Evolutionary conservation across 495 filamentous ascomycete species (phyloP), one percentile per base, ranked within the genome.

Genomic region (Lentithecium fluviatile): DNA sequence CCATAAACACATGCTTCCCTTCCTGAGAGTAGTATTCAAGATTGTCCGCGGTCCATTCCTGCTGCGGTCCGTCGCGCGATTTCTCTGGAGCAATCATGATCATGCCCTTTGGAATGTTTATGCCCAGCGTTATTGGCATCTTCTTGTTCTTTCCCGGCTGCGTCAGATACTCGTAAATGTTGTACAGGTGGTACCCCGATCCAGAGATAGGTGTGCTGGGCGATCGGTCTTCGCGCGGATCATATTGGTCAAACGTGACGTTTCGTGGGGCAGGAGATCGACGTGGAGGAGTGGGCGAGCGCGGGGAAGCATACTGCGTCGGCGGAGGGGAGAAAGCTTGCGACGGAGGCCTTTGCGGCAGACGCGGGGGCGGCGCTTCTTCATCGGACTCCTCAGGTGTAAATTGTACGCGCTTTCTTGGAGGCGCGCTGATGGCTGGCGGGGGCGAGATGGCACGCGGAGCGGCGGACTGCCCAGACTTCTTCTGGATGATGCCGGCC

Each of bases 1-100:
- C 94, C 60, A 99, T 77, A 69, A 99, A 99, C 15, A 99, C 88
- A 73, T 97, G 94, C 71, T 99, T 99, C 15, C 92, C 93, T 78
- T 99, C 94, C 45, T 95, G 89, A 11, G 90, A 95, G 75, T 99
- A 97, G 72, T 95, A 88, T 15, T 85, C 89, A 73, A 99, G 84
- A 71, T 90, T 93, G 32, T 97, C 90, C 0, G 91, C 91, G 0
- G 85, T 86, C 94, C 94, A 99, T 71, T 95, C 93, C 68, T 95
- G 85, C 60, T 87, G 85, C 8, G 86, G 85, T 8, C 89, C 91
- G 69, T 95, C 90, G 36, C 79, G 73, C 11, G 80, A 73, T 56
- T 86, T 89, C 71, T 97, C 94, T 0, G 95, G 91, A 0, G 92
- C 84, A 50, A 99, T 90, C 76, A 96, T 87, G 57, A 99, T 92